Evolutionary conservation across 305 asterid species (phyloP), one percentile per base, ranked within the genome.

Genomic region (Vinca major): DNA sequence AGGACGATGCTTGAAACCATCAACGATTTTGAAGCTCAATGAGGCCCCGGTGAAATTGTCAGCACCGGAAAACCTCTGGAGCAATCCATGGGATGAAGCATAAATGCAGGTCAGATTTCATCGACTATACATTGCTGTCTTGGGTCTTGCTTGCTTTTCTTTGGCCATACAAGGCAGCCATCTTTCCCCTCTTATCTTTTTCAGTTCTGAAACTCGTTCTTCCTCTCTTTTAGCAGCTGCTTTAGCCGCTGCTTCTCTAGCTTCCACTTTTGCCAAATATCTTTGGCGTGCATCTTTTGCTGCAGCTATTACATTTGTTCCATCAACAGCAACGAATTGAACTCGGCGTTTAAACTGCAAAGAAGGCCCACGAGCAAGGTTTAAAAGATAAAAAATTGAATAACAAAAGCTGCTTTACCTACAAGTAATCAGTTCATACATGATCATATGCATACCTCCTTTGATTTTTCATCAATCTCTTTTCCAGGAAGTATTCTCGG

Each of bases 121-220:
- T 47, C n/a, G 7, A 49, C 37, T 12, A 13, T 9, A 26, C 14
- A 49, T 75, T 51, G 71, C 7, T 40, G 17, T 33, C 70, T 45
- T 5, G 44, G 21, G 45, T 41, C 45, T 41, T 40, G 40, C 43
- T 26, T 47, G 76, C 81, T 77, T 85, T 26, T 82, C 79, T 79
- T 77, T 82, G 64, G 88, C 86, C 68, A 92, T 69, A 75, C 83
- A 82, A 73, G 92, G 95, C 73, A 90, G 90, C 98, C 97, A 90
- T 77, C 92, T 85, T 76, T 88, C 96, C 60, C 98, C 97, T 72
- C 97, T 75, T 20, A 82, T 71, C 81, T 41, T 82, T 79, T 86
- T 92, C 80, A 88, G 79, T 75, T 71, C 84, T 5, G 87, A 83
- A 3, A 92, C 86, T 16, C 96, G 86, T 57, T 86, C 96, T 80